Evolutionary conservation across 2,329 filamentous ascomycete genomes (phyloP), one percentile per base, ranked within the genome.

Genomic region (Paecilomyces sp.): DNA sequence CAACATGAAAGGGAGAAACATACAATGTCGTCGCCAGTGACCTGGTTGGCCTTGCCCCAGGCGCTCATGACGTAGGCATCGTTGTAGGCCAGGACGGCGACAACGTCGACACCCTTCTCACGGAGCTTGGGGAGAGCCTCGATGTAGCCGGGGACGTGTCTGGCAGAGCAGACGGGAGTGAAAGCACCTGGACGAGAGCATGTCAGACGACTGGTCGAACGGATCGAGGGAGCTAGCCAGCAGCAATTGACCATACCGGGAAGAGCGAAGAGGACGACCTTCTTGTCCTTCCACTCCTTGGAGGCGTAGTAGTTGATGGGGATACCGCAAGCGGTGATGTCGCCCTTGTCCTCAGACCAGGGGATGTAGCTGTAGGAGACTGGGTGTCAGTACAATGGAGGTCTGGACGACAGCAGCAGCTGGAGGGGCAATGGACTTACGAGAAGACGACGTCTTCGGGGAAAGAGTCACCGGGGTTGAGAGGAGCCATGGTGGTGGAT

Each of bases 31-130:
- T 93, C 88, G 64, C 87, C 85, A 71, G 84, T 87, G 71, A 93
- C 81, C 57, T 83, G 82, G 78, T 95, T 93, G 71, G 91, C 91
- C 84, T 96, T 96, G 78, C 86, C 88, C 90, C 90, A 94, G 58
- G 89, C 91, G 68, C 86, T 88, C 90, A 93, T 93, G 75, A 96
- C 91, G 73, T 83, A 95, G 64, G 87, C 81, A 77, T 96, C 92
- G 78, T 96, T 96, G 81, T 81, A 88, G 61, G 91, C 89, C 70
- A 95, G 88, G 71, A 94, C 85, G 66, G 91, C 84, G 69, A 96
- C 85, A 64, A 88, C 77, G 76, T 96, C 91, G 66, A 95, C 89
- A 68, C 90, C 91, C 83, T 93, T 93, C 72, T 80, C 79, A 79
- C 87, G 87, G 76, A 95, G 81, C 71, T 88, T 81, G 57, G 84